Evolutionary conservation across 225 moss, liverwort and hornwort genomes (phyloP), one percentile per base, ranked within the genome.

Genomic region (Antitrichia curtipendula): DNA sequence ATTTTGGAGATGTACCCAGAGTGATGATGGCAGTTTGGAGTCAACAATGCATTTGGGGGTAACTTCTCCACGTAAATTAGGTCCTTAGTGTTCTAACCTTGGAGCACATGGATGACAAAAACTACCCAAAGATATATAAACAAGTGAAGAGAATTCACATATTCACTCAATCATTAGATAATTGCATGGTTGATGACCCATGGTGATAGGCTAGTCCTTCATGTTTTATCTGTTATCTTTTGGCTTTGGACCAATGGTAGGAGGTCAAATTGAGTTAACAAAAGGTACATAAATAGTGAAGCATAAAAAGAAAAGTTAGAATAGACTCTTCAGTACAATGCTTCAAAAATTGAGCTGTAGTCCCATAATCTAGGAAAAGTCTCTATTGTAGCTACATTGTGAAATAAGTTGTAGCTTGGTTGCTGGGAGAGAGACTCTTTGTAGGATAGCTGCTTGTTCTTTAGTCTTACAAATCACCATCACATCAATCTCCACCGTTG

Each of bases 61-160:
- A 24, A 12, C 25, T 11, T 43, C 71, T 16, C 0, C 2, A 41
- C 8, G 1, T 3, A 29, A 45, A 45, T 18, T 2, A 71, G 13
- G 10, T 45, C 45, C 12, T 79, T 19, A 3, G 29, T 28, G 27
- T 47, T 61, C 29, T 10, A n/a, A n/a, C 24, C 6, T 75, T 1
- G 3, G 21, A 23, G 17, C 29, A 14, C 6, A 22, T 52, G 52
- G 14, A 14, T 14, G 52, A 23, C 56, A 56, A 36, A 75, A 50
- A 50, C 0, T 28, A 0, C 12, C 8, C 8, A 2, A 12, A 1
- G 5, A 22, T 52, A 36, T 4, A 53, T 14, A 52, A 52, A 52
- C 10, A 53, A n/a, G 36, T 27, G 70, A 29, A 16, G 45, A 54
- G 25, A 25, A 34, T n/a, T n/a, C n/a, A 20, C 59, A 31, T 19